Evolutionary conservation across 2,329 filamentous ascomycete genomes (phyloP).

Genomic region (Thielaviopsis euricoi): DNA sequence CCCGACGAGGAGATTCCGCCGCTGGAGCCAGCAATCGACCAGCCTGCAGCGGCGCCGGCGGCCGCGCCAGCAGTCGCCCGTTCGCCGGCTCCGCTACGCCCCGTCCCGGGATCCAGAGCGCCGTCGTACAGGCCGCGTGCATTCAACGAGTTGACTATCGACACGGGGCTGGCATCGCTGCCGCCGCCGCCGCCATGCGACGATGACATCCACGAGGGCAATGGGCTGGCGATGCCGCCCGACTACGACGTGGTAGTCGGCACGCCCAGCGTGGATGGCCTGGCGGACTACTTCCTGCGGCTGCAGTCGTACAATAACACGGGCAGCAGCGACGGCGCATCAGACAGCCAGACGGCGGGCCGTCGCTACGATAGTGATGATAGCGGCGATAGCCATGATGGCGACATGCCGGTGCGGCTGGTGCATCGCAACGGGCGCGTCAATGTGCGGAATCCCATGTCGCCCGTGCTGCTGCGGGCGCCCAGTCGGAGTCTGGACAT

Average conservation of each 20-base stretch:
- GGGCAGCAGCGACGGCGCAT: constrained; percentile 12
- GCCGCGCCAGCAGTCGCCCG: background rate
- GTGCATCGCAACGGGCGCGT: constrained; percentile 36
- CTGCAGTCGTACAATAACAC: constrained; percentile 53
- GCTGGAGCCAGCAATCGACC: background rate
- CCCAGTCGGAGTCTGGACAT: constrained; percentile 42
- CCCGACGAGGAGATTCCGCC: background rate
- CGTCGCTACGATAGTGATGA: constrained; percentile 18
- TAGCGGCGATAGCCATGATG: constrained; percentile 13
- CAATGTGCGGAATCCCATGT: constrained; percentile 40
- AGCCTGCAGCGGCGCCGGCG: background rate
- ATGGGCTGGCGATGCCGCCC: constrained; percentile 53
- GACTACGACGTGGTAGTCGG: constrained; percentile 69
- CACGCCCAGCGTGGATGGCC: constrained; percentile 44
- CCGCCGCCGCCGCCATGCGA: constrained; percentile 22
- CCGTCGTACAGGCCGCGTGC: constrained; percentile 81
- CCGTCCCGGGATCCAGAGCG: constrained; percentile 40
- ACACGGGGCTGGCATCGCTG: background rate
- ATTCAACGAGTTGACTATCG: constrained; percentile 45
- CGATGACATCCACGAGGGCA: constrained; percentile 15
- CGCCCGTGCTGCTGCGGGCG: constrained; percentile 34
- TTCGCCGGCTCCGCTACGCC: background rate
- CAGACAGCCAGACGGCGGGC: no score
- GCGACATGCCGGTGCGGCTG: constrained; percentile 29
- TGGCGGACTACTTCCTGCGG: constrained; percentile 78